Percentiles rank a stretch among this genome's conserved stretches.
phyloP scores from a whole-genome alignment of 805 yeast species.

The Nakazawaea molendinolei region DNA sequence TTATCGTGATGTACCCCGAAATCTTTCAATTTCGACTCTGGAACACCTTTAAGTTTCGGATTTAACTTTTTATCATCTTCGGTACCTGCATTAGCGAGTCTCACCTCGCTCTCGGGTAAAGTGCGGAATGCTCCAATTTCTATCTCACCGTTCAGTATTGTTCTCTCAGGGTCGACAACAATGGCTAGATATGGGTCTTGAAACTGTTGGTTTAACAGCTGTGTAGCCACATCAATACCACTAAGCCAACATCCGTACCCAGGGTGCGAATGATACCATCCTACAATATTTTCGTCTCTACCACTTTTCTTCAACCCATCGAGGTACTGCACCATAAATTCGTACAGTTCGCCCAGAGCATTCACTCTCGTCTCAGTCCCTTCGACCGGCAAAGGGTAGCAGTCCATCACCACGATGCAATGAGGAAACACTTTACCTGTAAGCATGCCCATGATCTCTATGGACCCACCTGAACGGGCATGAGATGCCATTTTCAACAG shows the following conservation, averaged over 20 bases:
- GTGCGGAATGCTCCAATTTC: slow-evolving; percentile 91
- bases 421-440: slow-evolving; percentile 62
- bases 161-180: slow-evolving; percentile 78
- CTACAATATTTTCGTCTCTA: slow-evolving; percentile 69
- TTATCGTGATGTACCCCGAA: slow-evolving; percentile 65
- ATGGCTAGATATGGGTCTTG: slow-evolving; percentile 91
- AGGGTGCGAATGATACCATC: slow-evolving; percentile 98
- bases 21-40: slow-evolving; percentile 49
- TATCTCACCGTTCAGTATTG: slow-evolving; percentile 53
- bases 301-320: slow-evolving; percentile 34
- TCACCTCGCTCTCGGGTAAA: too few relatives aligned
- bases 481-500: slow-evolving; percentile 71
- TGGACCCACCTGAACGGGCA: slow-evolving; percentile 76
- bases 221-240: slow-evolving; percentile 91
- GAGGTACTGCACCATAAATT: slow-evolving; percentile 84
- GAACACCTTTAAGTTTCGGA: slow-evolving; percentile 24
- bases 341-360: slow-evolving; percentile 90
- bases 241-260: slow-evolving; percentile 96
- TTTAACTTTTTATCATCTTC: slow-evolving; percentile 13
- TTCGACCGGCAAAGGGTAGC: slow-evolving; percentile 84
- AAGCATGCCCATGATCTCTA: slow-evolving; percentile 94
- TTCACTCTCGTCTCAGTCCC: slow-evolving; percentile 96
- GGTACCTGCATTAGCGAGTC: slow-evolving; percentile 27
- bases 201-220: slow-evolving; percentile 72
- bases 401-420: slow-evolving; percentile 67